Evolutionary conservation across 257 asterid genomes (phyloP), one percentile per base, ranked within the genome.

Genomic region (Scutellaria galericulata): DNA sequence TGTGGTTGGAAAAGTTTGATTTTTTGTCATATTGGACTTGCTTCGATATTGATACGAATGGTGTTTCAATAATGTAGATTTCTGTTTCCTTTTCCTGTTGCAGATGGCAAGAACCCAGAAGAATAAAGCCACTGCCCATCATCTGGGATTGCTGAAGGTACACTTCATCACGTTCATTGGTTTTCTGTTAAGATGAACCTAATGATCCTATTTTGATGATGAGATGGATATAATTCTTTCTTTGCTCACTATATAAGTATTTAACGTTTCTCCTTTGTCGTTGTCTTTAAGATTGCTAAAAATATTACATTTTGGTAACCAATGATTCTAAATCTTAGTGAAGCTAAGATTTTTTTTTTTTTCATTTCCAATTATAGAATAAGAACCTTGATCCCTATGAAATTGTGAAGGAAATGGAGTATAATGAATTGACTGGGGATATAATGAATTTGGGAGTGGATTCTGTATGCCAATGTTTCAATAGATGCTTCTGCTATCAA

Each of bases 51-150:
- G 46, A 44, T 7, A 3, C 8, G 8, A 13, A 42, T 52, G 51
- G 53, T 56, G 40, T 11, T 67, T 72, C 15, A 62, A 66, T 45
- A 14, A 40, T 48, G 73, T 13, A 3, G 45, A 68, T 63, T 69
- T 48, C 53, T 41, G 0, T 77, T 70, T 75, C 71, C 56, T 42
- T 51, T 8, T 39, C 64, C 68, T 75, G 42, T 78, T 87, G 78
- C 86, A 95, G 99, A 95, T 95, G 99, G 95, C 97, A 47, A 91
- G 81, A 80, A 95, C 99, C 50, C 99, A 95, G 84, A 95, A 95
- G 80, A 95, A 95, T 81, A 90, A 95, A 83, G 99, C 99, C 5
- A 95, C 99, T 4, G 96, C 99, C 47, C 96, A 95, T 83, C 99
- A 95, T 77, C 92, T 95, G 73, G 99, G 99, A 52, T 77, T 88